Evolutionary conservation across 2,329 filamentous ascomycete species (phyloP).

Genomic region (Cladobotryum mycophilum): DNA sequence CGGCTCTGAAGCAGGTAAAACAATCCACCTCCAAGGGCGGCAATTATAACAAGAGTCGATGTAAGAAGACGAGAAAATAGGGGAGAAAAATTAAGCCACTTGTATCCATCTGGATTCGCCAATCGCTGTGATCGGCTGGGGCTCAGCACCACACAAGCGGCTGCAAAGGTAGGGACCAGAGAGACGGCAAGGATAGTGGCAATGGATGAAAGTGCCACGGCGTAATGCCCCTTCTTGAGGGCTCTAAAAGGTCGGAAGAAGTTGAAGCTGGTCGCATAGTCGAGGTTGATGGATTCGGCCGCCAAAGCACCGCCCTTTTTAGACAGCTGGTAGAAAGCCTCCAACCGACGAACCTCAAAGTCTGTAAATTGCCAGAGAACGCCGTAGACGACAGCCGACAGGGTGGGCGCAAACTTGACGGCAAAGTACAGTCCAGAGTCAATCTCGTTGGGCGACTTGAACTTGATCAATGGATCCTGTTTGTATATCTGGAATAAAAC

Average conservation of each 20-base stretch:
- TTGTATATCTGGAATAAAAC: slow-evolving; percentile 46
- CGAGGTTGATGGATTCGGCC: slow-evolving; percentile 63
- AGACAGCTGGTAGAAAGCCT: slow-evolving; percentile 61
- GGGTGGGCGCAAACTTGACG: slow-evolving; percentile 57
- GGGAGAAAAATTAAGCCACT: slow-evolving; percentile 50
- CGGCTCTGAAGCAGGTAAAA: slow-evolving; percentile 56
- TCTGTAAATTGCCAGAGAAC: slow-evolving; percentile 62
- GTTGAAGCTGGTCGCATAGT: slow-evolving; percentile 64
- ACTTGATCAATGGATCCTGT: slow-evolving; percentile 39
- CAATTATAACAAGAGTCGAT: slow-evolving; percentile 49
- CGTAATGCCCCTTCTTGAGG: slow-evolving; percentile 57
- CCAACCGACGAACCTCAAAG: slow-evolving; percentile 60
- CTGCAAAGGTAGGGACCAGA: slow-evolving; percentile 61
- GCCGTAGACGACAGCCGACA: slow-evolving; percentile 55
- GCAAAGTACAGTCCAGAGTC: slow-evolving; percentile 49
- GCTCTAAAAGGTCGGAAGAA: slow-evolving; percentile 60
- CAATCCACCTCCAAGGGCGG: slow-evolving; percentile 50
- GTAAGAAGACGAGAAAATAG: slow-evolving; percentile 58
- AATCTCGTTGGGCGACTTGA: slow-evolving; percentile 45
- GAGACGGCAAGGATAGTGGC: slow-evolving; percentile 61
- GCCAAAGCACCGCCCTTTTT: slow-evolving; percentile 54
- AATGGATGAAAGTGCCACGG: slow-evolving; percentile 60
- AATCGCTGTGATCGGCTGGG: slow-evolving; percentile 44
- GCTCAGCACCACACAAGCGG: slow-evolving; percentile 52
- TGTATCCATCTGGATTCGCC: slow-evolving; percentile 35